Conservation (phyloP, 83 land plant genomes). For the Picea abies region DNA sequence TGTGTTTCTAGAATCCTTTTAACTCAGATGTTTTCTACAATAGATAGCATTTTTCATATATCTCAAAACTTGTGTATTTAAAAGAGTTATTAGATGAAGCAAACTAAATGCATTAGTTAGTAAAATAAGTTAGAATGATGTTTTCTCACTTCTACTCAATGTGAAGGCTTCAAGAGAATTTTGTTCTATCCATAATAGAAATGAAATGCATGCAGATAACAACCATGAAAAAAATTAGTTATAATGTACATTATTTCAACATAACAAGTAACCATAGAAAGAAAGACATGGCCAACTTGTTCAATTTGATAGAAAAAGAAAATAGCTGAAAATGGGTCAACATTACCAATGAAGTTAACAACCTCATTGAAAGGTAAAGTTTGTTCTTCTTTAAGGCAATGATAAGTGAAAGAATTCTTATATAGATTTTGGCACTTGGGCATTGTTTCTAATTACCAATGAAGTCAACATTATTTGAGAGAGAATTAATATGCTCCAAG, state of each 20-base stretch:
- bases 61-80: no score
- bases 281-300: background rate
- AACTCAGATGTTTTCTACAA: no score
- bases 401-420: conserved; percentile 85
- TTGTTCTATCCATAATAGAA: background rate
- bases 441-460: conserved; percentile 36
- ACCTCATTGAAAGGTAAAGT: conserved; percentile 78
- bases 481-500: no score
- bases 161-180: background rate
- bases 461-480: no score
- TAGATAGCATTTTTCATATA: no score
- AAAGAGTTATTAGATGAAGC: no score
- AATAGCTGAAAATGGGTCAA: background rate
- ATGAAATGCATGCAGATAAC: no score
- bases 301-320: background rate
- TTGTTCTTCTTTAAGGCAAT: conserved; percentile 76
- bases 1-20: no score
- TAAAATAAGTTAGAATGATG: background rate
- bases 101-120: no score
- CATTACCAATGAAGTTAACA: conserved; percentile 80
- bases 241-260: background rate
- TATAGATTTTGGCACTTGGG: conserved; percentile 92
- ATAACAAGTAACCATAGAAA: background rate
- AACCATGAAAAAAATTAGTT: no score
- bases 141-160: background rate